Percentiles rank a stretch among this genome's conserved stretches.
These are phyloP conservation scores for Podila horticola DNA, from an alignment of 192 early-diverging fungal genomes.

Conservation along the genomic window DNA sequence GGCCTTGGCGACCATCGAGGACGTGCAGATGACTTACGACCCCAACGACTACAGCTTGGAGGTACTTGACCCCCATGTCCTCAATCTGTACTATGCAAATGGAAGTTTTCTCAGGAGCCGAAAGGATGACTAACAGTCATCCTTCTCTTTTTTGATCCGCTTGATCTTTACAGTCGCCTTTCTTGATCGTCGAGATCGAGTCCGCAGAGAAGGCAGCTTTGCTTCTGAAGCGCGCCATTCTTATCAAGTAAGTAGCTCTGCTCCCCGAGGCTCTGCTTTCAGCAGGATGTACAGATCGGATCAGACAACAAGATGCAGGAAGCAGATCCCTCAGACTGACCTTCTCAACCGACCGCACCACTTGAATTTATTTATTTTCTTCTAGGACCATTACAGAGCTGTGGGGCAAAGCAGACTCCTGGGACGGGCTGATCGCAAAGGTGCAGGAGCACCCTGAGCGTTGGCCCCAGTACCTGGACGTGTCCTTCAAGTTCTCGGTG, in stretches of 20 bases:
- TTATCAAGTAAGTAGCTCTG: conserved; percentile 71
- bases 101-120: not conserved
- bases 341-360: not conserved
- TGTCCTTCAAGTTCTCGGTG: conserved; percentile 82
- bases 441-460: conserved; percentile 70
- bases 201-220: conserved; percentile 74
- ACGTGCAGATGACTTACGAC: conserved; percentile 74
- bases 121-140: not conserved
- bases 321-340: not conserved
- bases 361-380: not conserved
- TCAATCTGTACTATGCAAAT: not conserved
- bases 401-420: conserved; percentile 75
- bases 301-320: too few species aligned
- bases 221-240: conserved; percentile 85
- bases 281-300: not conserved
- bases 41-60: conserved; percentile 65
- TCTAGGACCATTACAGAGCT: conserved; percentile 78
- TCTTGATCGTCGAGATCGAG: conserved; percentile 79
- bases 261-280: too few species aligned
- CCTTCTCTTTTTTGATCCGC: not conserved
- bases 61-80: conserved; percentile 36
- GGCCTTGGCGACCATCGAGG: conserved; percentile 81
- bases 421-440: conserved; percentile 67
- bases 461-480: conserved; percentile 61
- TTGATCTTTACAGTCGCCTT: conserved; percentile 70